Conservation (phyloP, 192 early-diverging fungal genomes). For the Coemansia furcata region DNA sequence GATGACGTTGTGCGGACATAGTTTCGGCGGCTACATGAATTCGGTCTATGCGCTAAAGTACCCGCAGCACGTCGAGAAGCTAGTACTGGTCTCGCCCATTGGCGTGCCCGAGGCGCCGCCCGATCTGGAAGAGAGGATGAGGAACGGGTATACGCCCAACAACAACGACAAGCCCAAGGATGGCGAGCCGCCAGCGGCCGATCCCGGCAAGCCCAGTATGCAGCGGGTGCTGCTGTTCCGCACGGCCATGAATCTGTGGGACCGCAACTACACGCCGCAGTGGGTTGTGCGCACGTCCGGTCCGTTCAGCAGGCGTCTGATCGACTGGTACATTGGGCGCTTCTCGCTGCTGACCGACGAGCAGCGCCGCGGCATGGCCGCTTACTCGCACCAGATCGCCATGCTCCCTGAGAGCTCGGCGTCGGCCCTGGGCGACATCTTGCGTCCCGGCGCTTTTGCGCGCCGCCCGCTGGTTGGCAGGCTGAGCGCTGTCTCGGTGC, state of each 20-base stretch:
- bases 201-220: slow-evolving; percentile 28
- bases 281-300: slow-evolving; percentile 72
- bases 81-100: slow-evolving; percentile 87
- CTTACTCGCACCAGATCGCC: slow-evolving; percentile 82
- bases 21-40: slow-evolving; percentile 86
- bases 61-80: slow-evolving; percentile 79
- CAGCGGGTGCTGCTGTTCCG: slow-evolving; percentile 25
- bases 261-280: slow-evolving; percentile 77
- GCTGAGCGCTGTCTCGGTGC: slow-evolving; percentile 62
- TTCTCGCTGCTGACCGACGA: slow-evolving; percentile 66
- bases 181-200: slow-evolving; percentile 26
- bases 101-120: slow-evolving; percentile 61
- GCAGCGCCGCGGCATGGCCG: slow-evolving; percentile 67
- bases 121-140: slow-evolving; percentile 50
- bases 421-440: slow-evolving; percentile 71
- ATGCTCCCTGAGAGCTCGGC: slow-evolving; percentile 78
- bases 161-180: slow-evolving; percentile 8
- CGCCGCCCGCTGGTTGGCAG: slow-evolving; percentile 70
- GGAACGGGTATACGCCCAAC: slow-evolving; percentile 22
- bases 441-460: slow-evolving; percentile 82
- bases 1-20: slow-evolving; percentile 84
- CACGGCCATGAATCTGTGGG: slow-evolving; percentile 62
- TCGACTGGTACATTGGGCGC: slow-evolving; percentile 56
- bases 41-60: slow-evolving; percentile 83
- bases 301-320: slow-evolving; percentile 68